These are phyloP conservation scores for Podospora pseudocomata DNA, from an alignment of 495 filamentous ascomycete species.

Conservation along the genomic window DNA sequence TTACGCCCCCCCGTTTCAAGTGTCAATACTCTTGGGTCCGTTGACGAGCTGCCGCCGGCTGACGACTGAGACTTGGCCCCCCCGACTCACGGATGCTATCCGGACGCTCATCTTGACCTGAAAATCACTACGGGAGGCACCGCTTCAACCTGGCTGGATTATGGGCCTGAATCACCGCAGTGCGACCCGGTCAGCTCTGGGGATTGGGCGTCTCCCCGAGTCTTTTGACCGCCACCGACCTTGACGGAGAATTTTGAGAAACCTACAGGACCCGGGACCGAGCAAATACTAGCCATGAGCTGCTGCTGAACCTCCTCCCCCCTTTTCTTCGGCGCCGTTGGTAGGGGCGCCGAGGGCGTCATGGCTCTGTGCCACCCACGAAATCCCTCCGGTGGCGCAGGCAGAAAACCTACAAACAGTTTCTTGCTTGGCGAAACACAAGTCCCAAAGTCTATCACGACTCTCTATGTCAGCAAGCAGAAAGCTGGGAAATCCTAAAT, in stretches of 20 bases:
- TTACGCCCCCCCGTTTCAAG: slow-evolving; percentile 3
- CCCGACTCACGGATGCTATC: not conserved
- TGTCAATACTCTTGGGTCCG: not conserved
- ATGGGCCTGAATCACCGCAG: not conserved
- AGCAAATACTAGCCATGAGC: not conserved
- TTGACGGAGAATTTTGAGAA: slow-evolving; percentile 2
- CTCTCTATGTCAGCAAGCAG: not conserved
- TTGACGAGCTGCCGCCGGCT: not conserved
- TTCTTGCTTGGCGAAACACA: slow-evolving; percentile 3
- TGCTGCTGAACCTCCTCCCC: not conserved
- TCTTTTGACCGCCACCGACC: not conserved
- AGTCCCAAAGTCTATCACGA: slow-evolving; percentile 6
- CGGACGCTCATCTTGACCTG: not conserved
- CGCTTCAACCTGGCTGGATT: not conserved
- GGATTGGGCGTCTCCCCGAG: not conserved
- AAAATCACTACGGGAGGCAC: not conserved
- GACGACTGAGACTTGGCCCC: not conserved
- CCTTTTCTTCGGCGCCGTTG: not conserved
- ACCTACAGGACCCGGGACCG: not conserved
- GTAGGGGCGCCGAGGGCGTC: not conserved
- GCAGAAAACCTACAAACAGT: not conserved
- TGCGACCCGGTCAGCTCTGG: not conserved
- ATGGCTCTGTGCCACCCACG: slow-evolving; percentile 2
- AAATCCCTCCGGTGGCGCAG: not conserved
- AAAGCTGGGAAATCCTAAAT: not conserved